Percentiles rank a stretch among this genome's conserved stretches.
These are phyloP conservation scores for Aspergillus fischeri DNA, from an alignment of 2,329 filamentous ascomycete species.

Conservation along the genomic window DNA sequence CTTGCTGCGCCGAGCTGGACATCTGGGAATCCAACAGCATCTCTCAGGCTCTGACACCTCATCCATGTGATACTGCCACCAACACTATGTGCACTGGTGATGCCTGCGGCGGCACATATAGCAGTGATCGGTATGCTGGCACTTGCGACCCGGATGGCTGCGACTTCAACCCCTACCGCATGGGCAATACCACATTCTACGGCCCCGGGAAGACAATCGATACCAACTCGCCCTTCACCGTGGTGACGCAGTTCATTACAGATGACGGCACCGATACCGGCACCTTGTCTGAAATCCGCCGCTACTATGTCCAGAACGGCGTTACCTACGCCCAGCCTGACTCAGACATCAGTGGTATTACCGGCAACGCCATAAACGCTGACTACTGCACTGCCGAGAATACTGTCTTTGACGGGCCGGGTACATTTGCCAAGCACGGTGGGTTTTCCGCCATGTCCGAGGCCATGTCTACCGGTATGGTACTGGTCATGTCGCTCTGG, in stretches of 20 bases:
- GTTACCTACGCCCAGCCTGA: slow-evolving; percentile 56
- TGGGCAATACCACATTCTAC: slow-evolving; percentile 62
- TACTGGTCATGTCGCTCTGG: slow-evolving; percentile 59
- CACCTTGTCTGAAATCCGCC: slow-evolving; percentile 57
- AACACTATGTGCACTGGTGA: slow-evolving; percentile 51
- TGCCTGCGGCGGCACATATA: slow-evolving; percentile 51
- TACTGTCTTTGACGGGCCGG: slow-evolving; percentile 51
- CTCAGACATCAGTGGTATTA: slow-evolving; percentile 46
- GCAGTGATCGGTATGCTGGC: slow-evolving; percentile 55
- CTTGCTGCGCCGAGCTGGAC: slow-evolving; percentile 67
- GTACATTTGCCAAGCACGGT: slow-evolving; percentile 52
- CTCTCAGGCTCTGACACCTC: slow-evolving; percentile 61
- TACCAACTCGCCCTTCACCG: slow-evolving; percentile 57
- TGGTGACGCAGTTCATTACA: slow-evolving; percentile 64
- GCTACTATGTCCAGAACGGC: slow-evolving; percentile 63
- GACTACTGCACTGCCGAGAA: slow-evolving; percentile 57
- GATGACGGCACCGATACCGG: slow-evolving; percentile 48
- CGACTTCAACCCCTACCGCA: slow-evolving; percentile 66
- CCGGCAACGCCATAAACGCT: slow-evolving; percentile 53
- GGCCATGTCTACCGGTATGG: slow-evolving; percentile 57
- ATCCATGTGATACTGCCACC: slow-evolving; percentile 54
- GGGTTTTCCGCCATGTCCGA: slow-evolving; percentile 54
- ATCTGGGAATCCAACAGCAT: slow-evolving; percentile 68
- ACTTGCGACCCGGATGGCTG: slow-evolving; percentile 67
- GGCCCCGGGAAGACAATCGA: slow-evolving; percentile 57